Base-by-base conservation (phyloP, 164 flowering plant species). In the Liriodendron chinense region DNA sequence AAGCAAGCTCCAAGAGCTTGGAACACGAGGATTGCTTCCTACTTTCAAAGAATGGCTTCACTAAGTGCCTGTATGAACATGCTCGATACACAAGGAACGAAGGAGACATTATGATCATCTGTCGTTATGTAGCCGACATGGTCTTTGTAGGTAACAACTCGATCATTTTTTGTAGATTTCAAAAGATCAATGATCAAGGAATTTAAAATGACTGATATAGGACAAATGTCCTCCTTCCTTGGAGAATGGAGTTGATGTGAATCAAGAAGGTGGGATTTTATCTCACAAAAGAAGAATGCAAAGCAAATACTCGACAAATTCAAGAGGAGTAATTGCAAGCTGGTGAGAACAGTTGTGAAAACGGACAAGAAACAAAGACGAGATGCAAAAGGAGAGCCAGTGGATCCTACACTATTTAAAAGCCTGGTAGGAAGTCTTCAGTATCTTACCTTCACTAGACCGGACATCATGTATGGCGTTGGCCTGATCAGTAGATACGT, bases 211-310 rank as follows among this genome's bases (percentile, higher is more conserved):
- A 28, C 5, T 25, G 69, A 66, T 25, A 13, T 66, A 10, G 47
- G 69, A 13, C 47, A 25, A 22, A 25, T 67, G 47, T 14, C 22
- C 25, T 67, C 26, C 9, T 67, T 67, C 43, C 20, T 28, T 26
- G 47, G 47, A 47, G 0, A 16, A 14, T 24, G 22, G 16, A 26
- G 24, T 64, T 23, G 22, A 12, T 21, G 8, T 3, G 28, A 28
- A 9, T 28, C 14, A 65, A 21, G 24, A 65, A 7, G 68, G 69
- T 9, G 5, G 43, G 9, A 9, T 28, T 67, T 67, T 28, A 25
- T 67, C 9, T 67, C 26, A 10, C 69, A 67, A 67, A 67, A 67
- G 69, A 67, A 28, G 47, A 9, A 67, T 67, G 47, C n/a, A 24
- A 26, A 26, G 24, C 14, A 8, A 7, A 25, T 67, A 10, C 69